A percentile compares a stretch with the other conserved stretches of the same genome.
Evolutionary conservation across 2,329 filamentous ascomycete genomes (phyloP).

Genomic region (Talaromyces funiculosus): DNA sequence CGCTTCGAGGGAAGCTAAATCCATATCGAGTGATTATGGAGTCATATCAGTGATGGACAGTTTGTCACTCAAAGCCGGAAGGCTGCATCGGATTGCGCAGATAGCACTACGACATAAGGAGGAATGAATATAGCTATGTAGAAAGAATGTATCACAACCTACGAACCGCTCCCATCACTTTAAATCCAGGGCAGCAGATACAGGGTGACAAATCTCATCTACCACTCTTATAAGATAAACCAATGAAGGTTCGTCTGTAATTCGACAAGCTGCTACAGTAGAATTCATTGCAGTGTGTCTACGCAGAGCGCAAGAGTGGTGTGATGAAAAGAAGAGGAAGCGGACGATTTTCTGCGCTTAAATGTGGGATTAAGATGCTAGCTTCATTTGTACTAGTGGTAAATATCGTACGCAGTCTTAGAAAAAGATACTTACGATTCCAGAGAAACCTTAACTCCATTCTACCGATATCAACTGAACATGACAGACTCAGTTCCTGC

Average conservation of each 20-base stretch:
- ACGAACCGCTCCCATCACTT: slow-evolving; percentile 74
- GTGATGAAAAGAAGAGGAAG: slow-evolving; percentile 18
- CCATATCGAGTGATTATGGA: not conserved
- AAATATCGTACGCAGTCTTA: not conserved
- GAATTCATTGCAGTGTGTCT: slow-evolving; percentile 29
- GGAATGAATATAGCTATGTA: slow-evolving; percentile 8
- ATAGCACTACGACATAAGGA: not conserved
- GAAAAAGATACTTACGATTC: not conserved
- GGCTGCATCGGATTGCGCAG: slow-evolving; percentile 10
- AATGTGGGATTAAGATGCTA: slow-evolving; percentile 4
- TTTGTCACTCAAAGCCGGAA: not conserved
- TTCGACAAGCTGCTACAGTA: slow-evolving; percentile 26
- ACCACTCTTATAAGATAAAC: slow-evolving; percentile 48
- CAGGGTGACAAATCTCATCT: slow-evolving; percentile 64
- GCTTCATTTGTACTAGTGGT: slow-evolving; percentile 7
- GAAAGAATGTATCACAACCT: slow-evolving; percentile 63
- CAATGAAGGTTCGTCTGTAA: slow-evolving; percentile 33
- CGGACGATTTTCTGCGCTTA: not conserved
- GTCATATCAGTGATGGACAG: not conserved
- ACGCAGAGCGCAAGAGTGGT: slow-evolving; percentile 38
- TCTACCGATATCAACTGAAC: not conserved
- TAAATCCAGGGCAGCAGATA: slow-evolving; percentile 81
- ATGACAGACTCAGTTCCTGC: not conserved
- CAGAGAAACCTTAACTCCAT: no score
- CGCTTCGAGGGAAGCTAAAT: not conserved